Percentiles rank a stretch among this genome's conserved stretches.
Evolutionary conservation across 306 rosid genomes (phyloP).

Genomic region (Prunus persica): Prunus_persica_NCBIv2 NC_034011.1:5701501-5702000

Average conservation of each 20-base stretch:
- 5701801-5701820: conserved; percentile 78
- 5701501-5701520: conserved; percentile 93
- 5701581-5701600: conserved; percentile 97
- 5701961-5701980: not conserved
- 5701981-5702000: conserved; percentile 21
- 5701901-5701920: conserved; percentile 93
- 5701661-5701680: conserved; percentile 7
- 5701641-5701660: conserved; percentile 9
- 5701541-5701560: conserved; percentile 87
- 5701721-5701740: not conserved
- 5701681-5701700: not conserved
- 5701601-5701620: conserved; percentile 98
- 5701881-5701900: conserved; percentile 81
- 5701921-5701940: conserved; percentile 12
- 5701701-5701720: no score
- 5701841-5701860: conserved; percentile 99
- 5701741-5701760: conserved; percentile 60
- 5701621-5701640: conserved; percentile 52
- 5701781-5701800: conserved; percentile 79
- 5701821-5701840: conserved; percentile 76
- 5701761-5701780: conserved; percentile 91
- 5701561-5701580: conserved; percentile 88
- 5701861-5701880: conserved; percentile 90
- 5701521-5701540: conserved; percentile 85
- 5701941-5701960: not conserved